Evolutionary conservation across 225 moss, liverwort and hornwort species (phyloP), one percentile per base, ranked within the genome.

Genomic region (Polytrichum commune): DNA sequence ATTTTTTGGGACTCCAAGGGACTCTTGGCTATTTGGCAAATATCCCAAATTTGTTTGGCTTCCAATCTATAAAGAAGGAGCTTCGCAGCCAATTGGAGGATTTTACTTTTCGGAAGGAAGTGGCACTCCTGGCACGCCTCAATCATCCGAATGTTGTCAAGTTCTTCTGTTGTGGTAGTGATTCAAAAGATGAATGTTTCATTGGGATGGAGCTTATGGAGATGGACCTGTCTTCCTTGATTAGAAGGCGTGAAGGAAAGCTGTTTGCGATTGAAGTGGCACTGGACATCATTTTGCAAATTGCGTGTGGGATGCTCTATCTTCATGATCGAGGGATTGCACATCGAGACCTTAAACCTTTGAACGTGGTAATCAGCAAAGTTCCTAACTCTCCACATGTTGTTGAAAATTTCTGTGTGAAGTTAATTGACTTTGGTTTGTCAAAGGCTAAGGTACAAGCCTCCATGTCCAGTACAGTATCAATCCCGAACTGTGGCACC

Each of bases 171-270:
- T 66, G 66, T 66, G 66, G n/a, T n/a, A n/a, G 66, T 46, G 66
- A 23, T 18, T 26, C 18, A 32, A 38, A 38, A 22, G 18, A 24
- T 19, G 32, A 38, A 24, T 38, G 66, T 66, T 66, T 66, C 24
- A 66, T 66, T 32, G 66, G 30, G 19, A 66, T 66, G 66, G 66
- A 46, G 66, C 66, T 66, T 18, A 38, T 66, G 66, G 32, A 66
- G 5, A 66, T 13, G 66, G 35, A 19, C 35, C 19, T 66, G 32
- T 32, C 16, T 16, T 0, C 7, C 6, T 29, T 66, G 29, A 46
- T 66, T 20, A 13, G 5, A 8, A 32, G 35, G 7, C 29, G 25
- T 22, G 4, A 9, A 9, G 63, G 63, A 16, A 22, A 18, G 24
- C 63, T 19, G n/a, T 63, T 63, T 26, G n/a, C 63, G 25, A 22